These are phyloP conservation scores for Candida pini DNA, from an alignment of 805 yeast genomes.

Conservation along the genomic window DNA sequence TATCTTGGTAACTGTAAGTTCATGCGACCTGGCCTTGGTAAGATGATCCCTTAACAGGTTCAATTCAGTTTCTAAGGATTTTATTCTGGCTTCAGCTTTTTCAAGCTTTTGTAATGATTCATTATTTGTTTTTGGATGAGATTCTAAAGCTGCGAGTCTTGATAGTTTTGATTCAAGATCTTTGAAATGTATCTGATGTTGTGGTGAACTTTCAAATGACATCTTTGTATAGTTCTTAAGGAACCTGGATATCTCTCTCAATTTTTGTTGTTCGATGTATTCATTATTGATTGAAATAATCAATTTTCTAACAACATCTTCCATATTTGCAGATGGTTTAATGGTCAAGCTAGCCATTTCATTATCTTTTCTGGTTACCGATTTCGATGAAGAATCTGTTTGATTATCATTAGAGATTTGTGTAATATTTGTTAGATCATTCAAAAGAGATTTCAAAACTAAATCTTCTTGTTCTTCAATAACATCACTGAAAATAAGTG, in stretches of 20 bases:
- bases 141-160: not conserved
- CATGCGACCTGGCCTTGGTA: slow-evolving; percentile 14
- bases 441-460: slow-evolving; percentile 20
- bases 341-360: slow-evolving; percentile 51
- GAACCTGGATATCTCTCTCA: slow-evolving; percentile 50
- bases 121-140: slow-evolving; percentile 1
- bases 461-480: slow-evolving; percentile 28
- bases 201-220: slow-evolving; percentile 5
- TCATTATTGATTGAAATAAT: slow-evolving; percentile 52
- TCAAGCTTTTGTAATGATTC: slow-evolving; percentile 6
- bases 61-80: slow-evolving; percentile 16
- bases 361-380: slow-evolving; percentile 22
- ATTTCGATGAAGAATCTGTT: not conserved
- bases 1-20: slow-evolving; percentile 7
- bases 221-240: slow-evolving; percentile 42
- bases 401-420: slow-evolving; percentile 2
- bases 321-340: slow-evolving; percentile 49
- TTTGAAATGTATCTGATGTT: slow-evolving; percentile 1
- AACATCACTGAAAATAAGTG: slow-evolving; percentile 31
- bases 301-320: slow-evolving; percentile 48
- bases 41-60: slow-evolving; percentile 16
- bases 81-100: slow-evolving; percentile 17
- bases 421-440: slow-evolving; percentile 22
- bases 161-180: slow-evolving; percentile 1
- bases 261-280: slow-evolving; percentile 51